phyloP scores from a whole-genome alignment of 148 eudicot genomes.

The Vaccinium darrowii region DNA sequence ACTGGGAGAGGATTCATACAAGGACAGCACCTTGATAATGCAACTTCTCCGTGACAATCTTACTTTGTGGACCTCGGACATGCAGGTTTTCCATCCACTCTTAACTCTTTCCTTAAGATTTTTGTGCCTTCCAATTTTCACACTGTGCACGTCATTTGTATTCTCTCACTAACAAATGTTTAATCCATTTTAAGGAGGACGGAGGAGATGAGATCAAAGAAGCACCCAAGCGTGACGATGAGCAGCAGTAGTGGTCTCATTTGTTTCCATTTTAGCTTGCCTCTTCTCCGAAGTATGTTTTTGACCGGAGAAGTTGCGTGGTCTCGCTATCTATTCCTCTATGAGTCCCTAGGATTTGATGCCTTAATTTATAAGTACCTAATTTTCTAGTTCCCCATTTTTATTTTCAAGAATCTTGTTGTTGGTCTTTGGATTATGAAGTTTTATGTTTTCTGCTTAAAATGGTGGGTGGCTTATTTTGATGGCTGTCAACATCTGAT shows the following conservation, averaged over 20 bases:
- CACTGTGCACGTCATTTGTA: not conserved
- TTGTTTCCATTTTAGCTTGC: not conserved
- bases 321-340: not conserved
- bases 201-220: conserved; percentile 28
- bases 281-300: conserved; percentile 15
- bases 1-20: conserved; percentile 36
- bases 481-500: not conserved
- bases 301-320: conserved; percentile 18
- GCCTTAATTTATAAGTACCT: not conserved
- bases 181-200: conserved; percentile 19
- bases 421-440: conserved; percentile 1
- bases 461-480: not conserved
- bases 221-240: conserved; percentile 24
- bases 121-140: not conserved
- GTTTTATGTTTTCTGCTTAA: not conserved
- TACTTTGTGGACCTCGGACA: conserved; percentile 31
- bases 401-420: not conserved
- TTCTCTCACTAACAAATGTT: not conserved
- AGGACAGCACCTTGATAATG: conserved; percentile 40
- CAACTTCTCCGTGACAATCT: conserved; percentile 38
- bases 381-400: not conserved
- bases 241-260: conserved; percentile 11
- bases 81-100: conserved; percentile 17
- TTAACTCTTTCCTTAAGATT: not conserved
- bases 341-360: not conserved